phyloP scores from a whole-genome alignment of 768 basidiomycete genomes.

The Flagelloscypha sp. region DNA sequence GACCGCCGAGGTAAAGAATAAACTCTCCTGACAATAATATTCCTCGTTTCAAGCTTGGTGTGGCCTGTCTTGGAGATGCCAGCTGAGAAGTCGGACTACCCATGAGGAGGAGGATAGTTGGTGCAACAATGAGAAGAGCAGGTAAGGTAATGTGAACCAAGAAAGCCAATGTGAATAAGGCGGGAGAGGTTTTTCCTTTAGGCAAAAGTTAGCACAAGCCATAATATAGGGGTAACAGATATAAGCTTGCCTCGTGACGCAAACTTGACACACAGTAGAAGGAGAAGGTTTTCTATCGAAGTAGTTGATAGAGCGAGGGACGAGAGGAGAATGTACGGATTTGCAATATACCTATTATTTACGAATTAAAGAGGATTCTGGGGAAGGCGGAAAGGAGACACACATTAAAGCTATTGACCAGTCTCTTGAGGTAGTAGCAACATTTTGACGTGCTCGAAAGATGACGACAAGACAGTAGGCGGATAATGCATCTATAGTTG shows the following conservation, averaged over 20 bases:
- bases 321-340: conserved; percentile 81
- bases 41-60: conserved; percentile 19
- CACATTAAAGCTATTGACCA: conserved; percentile 59
- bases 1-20: conserved; percentile 34
- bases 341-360: conserved; percentile 65
- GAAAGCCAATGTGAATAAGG: conserved; percentile 63
- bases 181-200: conserved; percentile 48
- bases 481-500: conserved; percentile 52
- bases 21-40: conserved; percentile 43
- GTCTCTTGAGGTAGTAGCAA: conserved; percentile 43
- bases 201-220: conserved; percentile 1
- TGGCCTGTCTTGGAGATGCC: conserved; percentile 46
- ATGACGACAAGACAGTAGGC: conserved; percentile 63
- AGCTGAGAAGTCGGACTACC: conserved; percentile 57
- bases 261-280: conserved; percentile 59
- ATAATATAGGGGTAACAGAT: background rate
- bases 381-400: conserved; percentile 19
- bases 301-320: conserved; percentile 78
- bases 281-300: conserved; percentile 68
- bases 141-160: conserved; percentile 68
- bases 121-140: conserved; percentile 56
- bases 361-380: background rate
- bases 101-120: conserved; percentile 58
- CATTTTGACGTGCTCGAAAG: conserved; percentile 55
- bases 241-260: conserved; percentile 53